These are phyloP conservation scores for Forsythia viridissima DNA, from an alignment of 257 asterid genomes.

Conservation along the genomic window DNA sequence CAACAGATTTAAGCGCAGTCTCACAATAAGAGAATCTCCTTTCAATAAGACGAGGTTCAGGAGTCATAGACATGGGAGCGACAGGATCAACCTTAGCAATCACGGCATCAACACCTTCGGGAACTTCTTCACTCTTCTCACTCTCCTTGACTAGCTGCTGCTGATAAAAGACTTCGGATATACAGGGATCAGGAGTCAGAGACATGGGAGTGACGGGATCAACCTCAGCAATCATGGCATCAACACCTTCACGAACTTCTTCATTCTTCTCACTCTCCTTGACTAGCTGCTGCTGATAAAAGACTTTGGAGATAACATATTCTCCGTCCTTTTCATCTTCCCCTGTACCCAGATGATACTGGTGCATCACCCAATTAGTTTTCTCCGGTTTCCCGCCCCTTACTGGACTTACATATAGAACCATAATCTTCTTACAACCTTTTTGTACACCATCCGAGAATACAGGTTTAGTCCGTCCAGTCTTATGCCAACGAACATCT, in stretches of 20 bases:
- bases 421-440: constrained; percentile 98
- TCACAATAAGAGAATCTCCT: constrained; percentile 30
- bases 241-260: constrained; percentile 46
- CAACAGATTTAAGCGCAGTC: constrained; percentile 31
- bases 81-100: constrained; percentile 62
- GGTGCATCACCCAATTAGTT: constrained; percentile 99
- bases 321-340: constrained; percentile 92
- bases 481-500: constrained; percentile 98
- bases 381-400: constrained; percentile 85
- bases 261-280: constrained; percentile 56
- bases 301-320: constrained; percentile 80
- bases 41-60: constrained; percentile 66
- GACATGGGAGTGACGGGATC: constrained; percentile 85
- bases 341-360: constrained; percentile 81
- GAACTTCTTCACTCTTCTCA: constrained; percentile 56
- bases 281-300: constrained; percentile 78
- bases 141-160: constrained; percentile 60
- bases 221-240: constrained; percentile 34
- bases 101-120: constrained; percentile 33
- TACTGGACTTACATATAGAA: constrained; percentile 64
- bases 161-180: constrained; percentile 87
- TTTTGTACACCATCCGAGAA: constrained; percentile 66
- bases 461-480: constrained; percentile 93
- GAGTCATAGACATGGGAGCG: constrained; percentile 72
- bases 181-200: constrained; percentile 49